Conservation (phyloP, 2,329 filamentous ascomycete genomes). For the Clarireedia monteithiana region DNA sequence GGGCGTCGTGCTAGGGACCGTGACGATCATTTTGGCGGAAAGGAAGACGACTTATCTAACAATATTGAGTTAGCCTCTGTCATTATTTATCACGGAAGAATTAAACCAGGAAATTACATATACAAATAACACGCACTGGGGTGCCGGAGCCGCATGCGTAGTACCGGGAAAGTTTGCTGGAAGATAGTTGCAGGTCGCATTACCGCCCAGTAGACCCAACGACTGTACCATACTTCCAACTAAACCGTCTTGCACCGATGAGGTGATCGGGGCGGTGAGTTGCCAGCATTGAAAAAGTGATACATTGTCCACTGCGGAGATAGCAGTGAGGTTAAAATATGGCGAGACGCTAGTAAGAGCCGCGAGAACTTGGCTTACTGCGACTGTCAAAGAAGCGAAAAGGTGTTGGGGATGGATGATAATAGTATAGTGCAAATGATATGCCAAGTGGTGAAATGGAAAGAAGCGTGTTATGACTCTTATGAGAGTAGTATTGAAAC, state of each 20-base stretch:
- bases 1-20: background rate
- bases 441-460: too few species aligned
- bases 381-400: too few species aligned
- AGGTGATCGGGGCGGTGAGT: background rate
- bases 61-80: background rate
- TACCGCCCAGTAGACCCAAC: background rate
- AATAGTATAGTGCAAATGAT: too few species aligned
- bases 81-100: background rate
- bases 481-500: too few species aligned
- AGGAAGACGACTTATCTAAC: background rate
- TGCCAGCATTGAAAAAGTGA: background rate
- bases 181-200: background rate
- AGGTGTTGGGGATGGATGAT: too few species aligned
- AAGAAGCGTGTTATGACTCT: too few species aligned
- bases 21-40: background rate
- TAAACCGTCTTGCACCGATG: background rate
- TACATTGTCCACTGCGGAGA: background rate
- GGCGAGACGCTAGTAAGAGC: background rate
- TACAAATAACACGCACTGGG: background rate
- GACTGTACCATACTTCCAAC: background rate
- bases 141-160: background rate
- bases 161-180: background rate
- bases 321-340: background rate
- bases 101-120: background rate
- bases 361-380: too few species aligned